phyloP scores from a whole-genome alignment of 805 yeast genomes.

The Ogataea nakhonphanomensis region DNA sequence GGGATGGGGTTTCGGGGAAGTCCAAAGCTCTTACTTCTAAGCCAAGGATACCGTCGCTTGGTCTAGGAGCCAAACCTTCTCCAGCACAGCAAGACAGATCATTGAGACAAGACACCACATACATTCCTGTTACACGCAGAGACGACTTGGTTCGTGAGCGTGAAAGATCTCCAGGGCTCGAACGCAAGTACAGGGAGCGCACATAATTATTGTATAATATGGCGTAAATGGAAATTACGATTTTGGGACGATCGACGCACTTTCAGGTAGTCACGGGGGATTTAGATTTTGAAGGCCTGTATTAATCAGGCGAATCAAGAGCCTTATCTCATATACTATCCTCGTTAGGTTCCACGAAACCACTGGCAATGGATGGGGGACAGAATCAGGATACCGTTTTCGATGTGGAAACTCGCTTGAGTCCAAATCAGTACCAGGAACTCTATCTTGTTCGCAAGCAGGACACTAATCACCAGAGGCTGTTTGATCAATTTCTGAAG shows the following conservation, averaged over 20 bases:
- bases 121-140: constrained; percentile 21
- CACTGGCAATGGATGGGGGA: too few relatives aligned
- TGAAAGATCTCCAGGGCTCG: constrained; percentile 14
- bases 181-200: constrained; percentile 13
- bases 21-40: constrained; percentile 5
- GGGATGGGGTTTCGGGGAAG: constrained; percentile 44
- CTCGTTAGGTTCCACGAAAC: too few relatives aligned
- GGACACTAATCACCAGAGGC: constrained; percentile 27
- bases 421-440: constrained; percentile 9
- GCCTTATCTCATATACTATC: not conserved
- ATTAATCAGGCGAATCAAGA: constrained; percentile 1
- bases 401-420: too few relatives aligned
- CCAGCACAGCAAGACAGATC: constrained; percentile 24
- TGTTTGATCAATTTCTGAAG: constrained; percentile 26
- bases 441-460: constrained; percentile 14
- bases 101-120: constrained; percentile 13
- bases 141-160: constrained; percentile 4
- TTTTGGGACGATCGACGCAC: constrained; percentile 10
- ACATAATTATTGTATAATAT: not conserved
- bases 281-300: constrained; percentile 3
- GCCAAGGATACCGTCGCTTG: constrained; percentile 40
- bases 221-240: not conserved
- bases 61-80: constrained; percentile 47
- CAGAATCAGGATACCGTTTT: too few relatives aligned
- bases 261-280: constrained; percentile 6